Conservation (phyloP, 2,329 filamentous ascomycete genomes). For the Cadophora sp. region DNA sequence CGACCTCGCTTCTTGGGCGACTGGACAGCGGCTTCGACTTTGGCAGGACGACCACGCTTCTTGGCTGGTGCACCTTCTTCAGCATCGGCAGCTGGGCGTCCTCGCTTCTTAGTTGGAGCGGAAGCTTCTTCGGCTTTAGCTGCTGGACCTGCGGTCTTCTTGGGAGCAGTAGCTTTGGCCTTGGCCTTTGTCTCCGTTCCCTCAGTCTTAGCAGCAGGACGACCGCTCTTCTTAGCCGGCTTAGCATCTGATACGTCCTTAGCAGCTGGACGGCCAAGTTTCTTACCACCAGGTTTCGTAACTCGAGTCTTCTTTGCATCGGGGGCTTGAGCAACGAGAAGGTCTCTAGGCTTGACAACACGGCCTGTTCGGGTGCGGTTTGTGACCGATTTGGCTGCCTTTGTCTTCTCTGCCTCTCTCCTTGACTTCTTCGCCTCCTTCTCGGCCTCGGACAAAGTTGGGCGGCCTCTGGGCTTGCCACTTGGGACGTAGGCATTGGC, state of each 20-base stretch:
- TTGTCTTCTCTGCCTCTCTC: conserved; percentile 6
- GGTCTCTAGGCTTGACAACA: conserved; percentile 24
- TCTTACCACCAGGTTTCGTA: neutral
- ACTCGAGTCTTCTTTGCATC: neutral
- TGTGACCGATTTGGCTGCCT: conserved; percentile 5
- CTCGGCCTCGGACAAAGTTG: conserved; percentile 6
- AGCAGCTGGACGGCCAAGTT: neutral
- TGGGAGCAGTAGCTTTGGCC: conserved; percentile 15
- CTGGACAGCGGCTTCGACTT: neutral
- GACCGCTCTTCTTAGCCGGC: conserved; percentile 13
- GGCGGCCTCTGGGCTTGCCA: conserved; percentile 17
- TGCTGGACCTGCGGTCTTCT: conserved; percentile 16
- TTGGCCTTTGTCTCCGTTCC: neutral
- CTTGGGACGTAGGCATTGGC: conserved; percentile 21
- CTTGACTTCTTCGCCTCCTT: conserved; percentile 8
- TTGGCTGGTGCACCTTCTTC: conserved; percentile 2
- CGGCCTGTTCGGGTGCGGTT: conserved; percentile 4
- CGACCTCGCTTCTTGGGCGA: conserved; percentile 28
- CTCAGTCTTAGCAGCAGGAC: neutral
- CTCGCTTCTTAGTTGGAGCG: neutral
- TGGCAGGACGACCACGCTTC: conserved; percentile 13
- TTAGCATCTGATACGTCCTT: neutral
- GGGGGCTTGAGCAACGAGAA: neutral
- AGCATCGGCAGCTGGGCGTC: neutral
- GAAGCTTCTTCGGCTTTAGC: neutral